A percentile compares a stretch with the other conserved stretches of the same genome.
These are phyloP conservation scores for Talaromyces verruculosus DNA, from an alignment of 2,329 filamentous ascomycete species.

Conservation along the genomic window DNA sequence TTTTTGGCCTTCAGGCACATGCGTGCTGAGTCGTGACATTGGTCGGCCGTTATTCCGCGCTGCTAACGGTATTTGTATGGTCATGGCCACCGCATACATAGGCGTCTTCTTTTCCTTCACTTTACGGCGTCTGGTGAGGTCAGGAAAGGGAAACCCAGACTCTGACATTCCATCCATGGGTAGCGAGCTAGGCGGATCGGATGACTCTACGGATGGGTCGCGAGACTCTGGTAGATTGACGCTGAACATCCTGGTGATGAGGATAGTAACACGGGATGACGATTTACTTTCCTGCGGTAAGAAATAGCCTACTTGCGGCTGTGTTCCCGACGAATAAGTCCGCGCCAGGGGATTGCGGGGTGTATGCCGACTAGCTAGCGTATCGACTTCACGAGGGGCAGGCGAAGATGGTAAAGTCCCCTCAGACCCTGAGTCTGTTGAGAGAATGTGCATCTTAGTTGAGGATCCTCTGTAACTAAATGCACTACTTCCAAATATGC, in stretches of 20 bases:
- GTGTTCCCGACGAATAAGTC: conserved; percentile 40
- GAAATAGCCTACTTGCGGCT: conserved; percentile 23
- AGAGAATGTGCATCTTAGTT: conserved; percentile 61
- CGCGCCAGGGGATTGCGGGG: conserved; percentile 38
- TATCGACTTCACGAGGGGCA: conserved; percentile 24
- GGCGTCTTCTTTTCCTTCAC: conserved; percentile 56
- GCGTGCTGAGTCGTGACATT: conserved; percentile 37
- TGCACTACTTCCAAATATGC: conserved; percentile 61
- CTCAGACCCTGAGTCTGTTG: conserved; percentile 39
- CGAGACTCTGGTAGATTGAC: conserved; percentile 53
- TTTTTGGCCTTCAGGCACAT: conserved; percentile 34
- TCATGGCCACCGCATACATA: conserved; percentile 60
- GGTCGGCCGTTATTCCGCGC: conserved; percentile 37
- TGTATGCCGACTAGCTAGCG: conserved; percentile 22
- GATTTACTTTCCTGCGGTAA: conserved; percentile 37
- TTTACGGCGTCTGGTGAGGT: conserved; percentile 45
- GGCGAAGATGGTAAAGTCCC: conserved; percentile 30
- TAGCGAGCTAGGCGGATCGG: conserved; percentile 32
- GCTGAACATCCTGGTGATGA: conserved; percentile 61
- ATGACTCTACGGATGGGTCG: conserved; percentile 36
- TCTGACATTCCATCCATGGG: conserved; percentile 38
- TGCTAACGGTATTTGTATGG: conserved; percentile 53
- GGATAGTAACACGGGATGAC: conserved; percentile 52
- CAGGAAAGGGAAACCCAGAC: conserved; percentile 40
- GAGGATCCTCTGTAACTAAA: conserved; percentile 60